Conservation (phyloP, 805 yeast species). For the Ascoidea rubescens region DNA sequence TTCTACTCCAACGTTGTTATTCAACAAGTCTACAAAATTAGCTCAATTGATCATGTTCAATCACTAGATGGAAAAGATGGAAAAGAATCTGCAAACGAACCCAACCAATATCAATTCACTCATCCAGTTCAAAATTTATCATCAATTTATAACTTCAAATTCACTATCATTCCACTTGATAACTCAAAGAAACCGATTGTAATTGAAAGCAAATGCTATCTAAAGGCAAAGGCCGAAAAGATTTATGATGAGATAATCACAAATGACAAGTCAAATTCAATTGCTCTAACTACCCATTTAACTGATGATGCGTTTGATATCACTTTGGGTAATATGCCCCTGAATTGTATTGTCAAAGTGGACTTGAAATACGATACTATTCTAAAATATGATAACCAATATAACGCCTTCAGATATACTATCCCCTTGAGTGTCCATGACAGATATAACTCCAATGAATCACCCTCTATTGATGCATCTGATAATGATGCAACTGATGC, state of each 20-base stretch:
- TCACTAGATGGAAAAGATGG: neutral
- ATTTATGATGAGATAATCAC: too few species aligned
- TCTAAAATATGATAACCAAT: neutral
- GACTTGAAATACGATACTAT: neutral
- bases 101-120: neutral
- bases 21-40: neutral
- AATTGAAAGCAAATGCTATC: neutral
- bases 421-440: neutral
- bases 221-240: neutral
- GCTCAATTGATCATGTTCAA: neutral
- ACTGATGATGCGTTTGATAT: constrained; percentile 14
- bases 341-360: neutral
- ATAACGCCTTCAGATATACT: neutral
- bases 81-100: neutral
- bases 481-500: neutral
- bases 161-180: neutral
- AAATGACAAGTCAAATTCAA: neutral
- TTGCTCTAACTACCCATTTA: constrained; percentile 5
- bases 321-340: constrained; percentile 16
- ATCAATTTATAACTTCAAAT: neutral
- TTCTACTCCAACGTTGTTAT: neutral
- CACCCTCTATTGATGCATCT: neutral
- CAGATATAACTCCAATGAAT: neutral
- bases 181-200: neutral
- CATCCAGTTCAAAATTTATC: neutral